A percentile compares a stretch with the other conserved stretches of the same genome.
These are phyloP conservation scores for Hyaloscypha hepaticicola DNA, from an alignment of 495 filamentous ascomycete species.

Conservation along the genomic window DNA sequence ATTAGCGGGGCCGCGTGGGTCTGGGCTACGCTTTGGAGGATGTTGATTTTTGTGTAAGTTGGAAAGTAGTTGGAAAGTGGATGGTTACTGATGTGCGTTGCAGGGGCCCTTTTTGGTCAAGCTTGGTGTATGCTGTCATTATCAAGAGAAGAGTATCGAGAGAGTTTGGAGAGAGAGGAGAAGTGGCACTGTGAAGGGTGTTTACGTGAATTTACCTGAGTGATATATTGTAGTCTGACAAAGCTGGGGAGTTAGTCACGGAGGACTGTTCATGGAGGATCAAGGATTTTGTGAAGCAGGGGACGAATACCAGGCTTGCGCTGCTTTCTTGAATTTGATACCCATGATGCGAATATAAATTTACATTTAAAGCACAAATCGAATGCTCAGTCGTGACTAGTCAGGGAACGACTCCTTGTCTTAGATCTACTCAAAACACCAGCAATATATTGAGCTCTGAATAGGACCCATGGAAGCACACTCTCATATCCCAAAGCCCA, in stretches of 20 bases:
- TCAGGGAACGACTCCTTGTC: too few relatives aligned
- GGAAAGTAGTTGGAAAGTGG: too few relatives aligned
- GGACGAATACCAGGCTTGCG: not conserved
- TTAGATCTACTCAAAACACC: too few relatives aligned
- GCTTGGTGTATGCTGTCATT: not conserved
- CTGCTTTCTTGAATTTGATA: not conserved
- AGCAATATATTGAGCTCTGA: too few relatives aligned
- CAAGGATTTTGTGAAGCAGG: not conserved
- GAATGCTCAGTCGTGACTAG: too few relatives aligned
- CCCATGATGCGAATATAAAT: not conserved
- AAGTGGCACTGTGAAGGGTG: not conserved
- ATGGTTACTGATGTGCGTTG: not conserved
- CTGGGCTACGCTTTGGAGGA: not conserved
- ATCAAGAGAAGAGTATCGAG: not conserved
- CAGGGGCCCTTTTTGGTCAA: not conserved
- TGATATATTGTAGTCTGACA: too few relatives aligned
- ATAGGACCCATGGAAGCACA: too few relatives aligned
- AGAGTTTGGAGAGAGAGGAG: not conserved
- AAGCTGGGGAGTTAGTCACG: too few relatives aligned
- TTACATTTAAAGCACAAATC: too few relatives aligned
- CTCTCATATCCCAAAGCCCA: too few relatives aligned
- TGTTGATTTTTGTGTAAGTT: conserved; percentile 7
- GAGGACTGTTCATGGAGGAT: not conserved
- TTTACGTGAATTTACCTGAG: too few relatives aligned
- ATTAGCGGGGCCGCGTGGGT: not conserved